Conservation (phyloP, 345 rosid genomes). For the Brassica rapa region DNA sequence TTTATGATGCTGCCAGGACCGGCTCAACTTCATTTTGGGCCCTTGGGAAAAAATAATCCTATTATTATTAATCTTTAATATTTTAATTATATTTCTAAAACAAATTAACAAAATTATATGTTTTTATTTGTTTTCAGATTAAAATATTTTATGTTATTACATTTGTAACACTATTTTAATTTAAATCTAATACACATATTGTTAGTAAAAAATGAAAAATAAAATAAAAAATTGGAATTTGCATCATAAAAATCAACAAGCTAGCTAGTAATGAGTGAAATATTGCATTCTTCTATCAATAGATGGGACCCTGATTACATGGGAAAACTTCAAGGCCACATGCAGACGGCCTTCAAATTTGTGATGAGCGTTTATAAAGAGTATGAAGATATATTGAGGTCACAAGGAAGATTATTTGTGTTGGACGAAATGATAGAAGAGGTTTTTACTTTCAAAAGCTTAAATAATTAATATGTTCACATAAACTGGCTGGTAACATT, state of each 20-base stretch:
- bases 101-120: too few species aligned
- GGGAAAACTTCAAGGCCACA: conserved; percentile 17
- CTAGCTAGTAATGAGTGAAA: background rate
- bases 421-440: conserved; percentile 18
- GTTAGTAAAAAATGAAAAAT: too few species aligned
- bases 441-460: conserved; percentile 3
- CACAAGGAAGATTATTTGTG: conserved; percentile 1
- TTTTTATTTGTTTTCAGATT: too few species aligned
- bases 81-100: too few species aligned
- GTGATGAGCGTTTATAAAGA: conserved; percentile 20
- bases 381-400: conserved; percentile 17
- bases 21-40: too few species aligned
- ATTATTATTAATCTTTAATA: too few species aligned
- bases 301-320: conserved; percentile 29
- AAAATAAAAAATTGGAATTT: background rate
- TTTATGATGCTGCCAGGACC: background rate
- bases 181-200: too few species aligned
- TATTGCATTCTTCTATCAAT: background rate
- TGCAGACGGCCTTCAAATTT: conserved; percentile 15
- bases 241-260: background rate
- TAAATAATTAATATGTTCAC: background rate
- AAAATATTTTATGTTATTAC: too few species aligned
- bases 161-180: too few species aligned
- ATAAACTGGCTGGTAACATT: background rate
- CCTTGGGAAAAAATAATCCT: too few species aligned